A percentile compares a stretch with the other conserved stretches of the same genome.
These are phyloP conservation scores for Sorghum bicolor DNA, from an alignment of 176 grass and related monocot species.

Conservation along the genomic window Sorghum_bicolor_NCBIv3 NC_012870.2:61386001-61386500, in stretches of 20 bases:
- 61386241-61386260: neutral
- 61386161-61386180: neutral
- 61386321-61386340: neutral
- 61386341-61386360: neutral
- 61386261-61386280: neutral
- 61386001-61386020: neutral
- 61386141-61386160: neutral
- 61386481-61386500: neutral
- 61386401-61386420: neutral
- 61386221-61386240: neutral
- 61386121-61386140: neutral
- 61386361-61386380: too few relatives aligned
- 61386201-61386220: neutral
- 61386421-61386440: neutral
- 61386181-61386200: neutral
- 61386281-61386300: neutral
- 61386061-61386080: neutral
- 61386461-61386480: neutral
- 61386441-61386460: neutral
- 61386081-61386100: neutral
- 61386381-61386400: neutral
- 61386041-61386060: neutral
- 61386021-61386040: neutral
- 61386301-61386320: neutral
- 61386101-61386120: neutral